Percentiles rank a stretch among this genome's conserved stretches.
phyloP scores from a whole-genome alignment of 108 stramenopile genomes.

The Conticribra weissflogii region DNA sequence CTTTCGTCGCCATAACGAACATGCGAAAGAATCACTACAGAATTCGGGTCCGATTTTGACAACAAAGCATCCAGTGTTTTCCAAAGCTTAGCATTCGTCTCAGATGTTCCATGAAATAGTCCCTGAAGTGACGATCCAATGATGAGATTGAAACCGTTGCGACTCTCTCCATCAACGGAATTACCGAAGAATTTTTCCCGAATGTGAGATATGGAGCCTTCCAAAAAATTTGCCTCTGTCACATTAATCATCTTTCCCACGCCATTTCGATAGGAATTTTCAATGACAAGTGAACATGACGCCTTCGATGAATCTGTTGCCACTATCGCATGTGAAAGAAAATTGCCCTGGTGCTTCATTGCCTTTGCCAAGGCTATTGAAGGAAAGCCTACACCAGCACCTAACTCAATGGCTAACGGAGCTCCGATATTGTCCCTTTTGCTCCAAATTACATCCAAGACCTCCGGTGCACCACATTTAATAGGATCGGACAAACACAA shows the following conservation, averaged over 20 bases:
- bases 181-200: slow-evolving; percentile 15
- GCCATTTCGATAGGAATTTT: slow-evolving; percentile 21
- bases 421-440: not conserved
- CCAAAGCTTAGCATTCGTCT: slow-evolving; percentile 39
- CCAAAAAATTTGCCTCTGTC: slow-evolving; percentile 7
- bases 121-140: slow-evolving; percentile 61
- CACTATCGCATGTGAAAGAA: slow-evolving; percentile 21
- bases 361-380: slow-evolving; percentile 53
- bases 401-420: slow-evolving; percentile 51
- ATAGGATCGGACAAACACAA: slow-evolving; percentile 55
- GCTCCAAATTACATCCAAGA: slow-evolving; percentile 17
- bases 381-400: slow-evolving; percentile 58
- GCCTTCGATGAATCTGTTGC: slow-evolving; percentile 20
- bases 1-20: slow-evolving; percentile 24
- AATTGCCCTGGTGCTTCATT: slow-evolving; percentile 17
- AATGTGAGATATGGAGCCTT: slow-evolving; percentile 3
- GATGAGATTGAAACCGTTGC: slow-evolving; percentile 51
- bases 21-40: slow-evolving; percentile 51
- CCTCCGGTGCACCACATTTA: slow-evolving; percentile 52
- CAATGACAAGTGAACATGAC: slow-evolving; percentile 17
- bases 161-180: not conserved
- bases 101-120: slow-evolving; percentile 51
- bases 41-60: slow-evolving; percentile 35
- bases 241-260: slow-evolving; percentile 18
- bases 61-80: slow-evolving; percentile 43